Evolutionary conservation across 345 rosid genomes (phyloP), one percentile per base, ranked within the genome.

Genomic region (Carallia brachiata): DNA sequence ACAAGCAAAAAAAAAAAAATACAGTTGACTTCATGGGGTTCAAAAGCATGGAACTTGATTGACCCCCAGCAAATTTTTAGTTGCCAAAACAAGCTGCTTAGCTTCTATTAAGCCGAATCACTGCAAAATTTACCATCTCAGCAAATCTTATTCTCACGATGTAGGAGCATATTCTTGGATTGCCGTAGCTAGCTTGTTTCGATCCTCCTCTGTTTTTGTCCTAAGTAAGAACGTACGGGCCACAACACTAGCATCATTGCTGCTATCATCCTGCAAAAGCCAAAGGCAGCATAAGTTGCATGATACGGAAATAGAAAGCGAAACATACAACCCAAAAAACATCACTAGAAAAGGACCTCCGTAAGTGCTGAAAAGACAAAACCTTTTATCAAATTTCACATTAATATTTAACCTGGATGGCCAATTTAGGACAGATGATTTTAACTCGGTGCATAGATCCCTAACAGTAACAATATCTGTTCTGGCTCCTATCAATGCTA

Each of bases 161-260:
- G 82, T 81, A 37, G 98, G 97, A 28, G 97, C 89, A 30, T 84
- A 83, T 78, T 90, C 97, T 75, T 88, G 85, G 77, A 95, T 95
- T 6, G 88, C 87, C 19, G 88, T 70, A 4, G 88, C 96, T 65
- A 95, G 84, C 67, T 88, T 86, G 72, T 88, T 76, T 61, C 97
- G 87, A 57, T 93, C 97, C 47, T 89, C 98, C 77, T 76, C 82
- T 50, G 91, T 82, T 83, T 84, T 95, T 36, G 86, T 82, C 79
- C 93, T 83, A 23, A 95, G 89, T 60, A 92, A 84, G 78, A 89
- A 95, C 19, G 99, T 95, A 39, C 91, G 93, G 0, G 94, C 88
- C 63, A 75, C 83, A 7, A 73, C 88, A 13, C 63, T 79, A 31
- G 80, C 86, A 55, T 52, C 75, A 47, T 73, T 72, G 61, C 84